Base-by-base conservation (phyloP, 1,284 basidiomycete genomes). In the Leucoagaricus sp. region DNA sequence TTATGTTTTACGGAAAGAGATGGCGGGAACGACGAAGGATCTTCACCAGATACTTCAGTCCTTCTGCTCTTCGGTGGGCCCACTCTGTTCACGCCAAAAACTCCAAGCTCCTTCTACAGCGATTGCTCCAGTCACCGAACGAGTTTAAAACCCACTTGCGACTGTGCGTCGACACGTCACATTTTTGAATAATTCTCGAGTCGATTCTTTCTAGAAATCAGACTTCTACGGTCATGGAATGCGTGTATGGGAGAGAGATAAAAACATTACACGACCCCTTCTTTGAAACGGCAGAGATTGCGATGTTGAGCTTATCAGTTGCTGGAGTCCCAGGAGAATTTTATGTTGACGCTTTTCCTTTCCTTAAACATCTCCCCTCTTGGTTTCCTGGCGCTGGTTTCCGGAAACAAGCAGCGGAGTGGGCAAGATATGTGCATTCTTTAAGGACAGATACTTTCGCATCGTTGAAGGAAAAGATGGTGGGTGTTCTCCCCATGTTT, bases 351-450 rank as follows among this genome's bases (percentile, higher is more conserved):
- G 13, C 60, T 48, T 58, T 67, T 41, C 68, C 68, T 8, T 40
- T 51, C 60, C 67, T 82, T 48, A 73, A 71, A 63, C 60, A 75
- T 50, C 46, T 82, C 44, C 81, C 80, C 9, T 62, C 68, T 23
- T 82, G 76, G 76, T 67, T 77, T 29, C 80, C 79, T 2, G 76
- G 78, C 8, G 71, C 75, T 0, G 68, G 67, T 0, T 79, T 79
- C 70, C 70, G 79, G 61, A 68, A 69, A 9, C 64, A 74, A 40
- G 76, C 76, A 0, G 56, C 57, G n/a, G 63, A 69, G 38, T 75
- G 75, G 72, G 67, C 65, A 12, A 36, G 57, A 28, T 46, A 53
- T 9, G 54, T 56, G 12, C 29, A 47, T 13, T 42, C 50, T 2
- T 58, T 75, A 62, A 60, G 65, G 6, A 66, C 72, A 13, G 62